Evolutionary conservation across 2,329 filamentous ascomycete genomes (phyloP), one percentile per base, ranked within the genome.

Genomic region (Paraconiothyrium brasiliense): DNA sequence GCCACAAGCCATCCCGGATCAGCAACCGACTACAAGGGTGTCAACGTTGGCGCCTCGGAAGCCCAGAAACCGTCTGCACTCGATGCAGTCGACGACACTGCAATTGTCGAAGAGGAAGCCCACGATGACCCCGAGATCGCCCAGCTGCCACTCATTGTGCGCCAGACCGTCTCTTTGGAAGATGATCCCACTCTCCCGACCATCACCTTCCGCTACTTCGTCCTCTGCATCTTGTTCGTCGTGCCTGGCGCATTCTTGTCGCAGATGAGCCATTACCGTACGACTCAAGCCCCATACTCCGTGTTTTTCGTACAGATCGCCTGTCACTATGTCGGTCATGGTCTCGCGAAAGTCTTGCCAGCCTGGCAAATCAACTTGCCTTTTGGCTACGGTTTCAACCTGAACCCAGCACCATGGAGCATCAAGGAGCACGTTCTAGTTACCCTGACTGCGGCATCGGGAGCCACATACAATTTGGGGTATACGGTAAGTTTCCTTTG

Each of bases 221-320:
- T 88, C 20, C 77, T 88, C 27, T 81, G 83, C 5, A 71, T 85
- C 57, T 62, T 88, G n/a, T 87, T 88, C 66, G 82, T 87, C 48
- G 79, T 83, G 0, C 85, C 86, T 0, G 86, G 86, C 2, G 86
- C 86, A 2, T 86, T 88, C 64, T 70, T 89, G 2, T 85, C 83
- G 6, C 83, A 85, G 68, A 84, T 87, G 81, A 83, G 82, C 62
- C 80, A 82, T 52, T 89, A 83, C 68, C 81, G 86, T 46, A 88
- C 86, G 1, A 88, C 86, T 0, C 82, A 81, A 47, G 84, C 85
- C 0, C 83, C 84, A 0, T 89, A 88, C 69, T 87, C 86, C 0
- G 82, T 89, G 49, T 88, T 88, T 71, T 88, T 89, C 63, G 86
- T 88, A 34, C 85, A 87, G 67, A 85, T 87, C 24, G 63, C 84